Conservation (phyloP, 2,329 filamentous ascomycete species). For the Rutstroemia sp. region DNA sequence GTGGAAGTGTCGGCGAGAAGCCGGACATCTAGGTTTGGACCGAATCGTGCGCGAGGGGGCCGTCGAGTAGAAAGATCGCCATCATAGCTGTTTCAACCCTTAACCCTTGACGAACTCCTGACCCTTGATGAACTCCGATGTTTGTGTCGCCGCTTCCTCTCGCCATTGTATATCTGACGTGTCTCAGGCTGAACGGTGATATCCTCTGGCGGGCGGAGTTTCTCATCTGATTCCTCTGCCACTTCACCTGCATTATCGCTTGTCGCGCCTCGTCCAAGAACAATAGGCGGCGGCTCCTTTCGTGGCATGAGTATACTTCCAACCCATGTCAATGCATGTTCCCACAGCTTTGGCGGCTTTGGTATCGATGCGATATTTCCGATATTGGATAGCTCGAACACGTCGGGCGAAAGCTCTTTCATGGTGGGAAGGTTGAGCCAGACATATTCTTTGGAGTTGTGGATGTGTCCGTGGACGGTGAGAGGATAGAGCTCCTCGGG, state of each 20-base stretch:
- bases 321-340: constrained; percentile 5
- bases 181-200: constrained; percentile 5
- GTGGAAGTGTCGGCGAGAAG: too few species aligned
- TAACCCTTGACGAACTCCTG: too few species aligned
- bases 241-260: too few species aligned
- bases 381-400: constrained; percentile 8
- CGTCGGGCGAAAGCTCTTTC: constrained; percentile 4
- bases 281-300: constrained; percentile 5
- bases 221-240: background rate
- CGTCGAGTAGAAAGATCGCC: too few species aligned
- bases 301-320: constrained; percentile 4
- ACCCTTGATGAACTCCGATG: constrained; percentile 1
- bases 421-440: constrained; percentile 32
- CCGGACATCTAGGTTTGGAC: too few species aligned
- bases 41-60: too few species aligned
- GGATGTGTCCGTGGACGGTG: constrained; percentile 33
- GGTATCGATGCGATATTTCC: constrained; percentile 8
- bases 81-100: too few species aligned
- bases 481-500: constrained; percentile 34
- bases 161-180: background rate
- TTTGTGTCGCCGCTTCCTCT: background rate
- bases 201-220: constrained; percentile 2
- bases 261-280: background rate
- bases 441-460: constrained; percentile 33
- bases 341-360: constrained; percentile 4